Conservation (phyloP, 148 eudicot genomes). For the Chenopodium suecicum region DNA sequence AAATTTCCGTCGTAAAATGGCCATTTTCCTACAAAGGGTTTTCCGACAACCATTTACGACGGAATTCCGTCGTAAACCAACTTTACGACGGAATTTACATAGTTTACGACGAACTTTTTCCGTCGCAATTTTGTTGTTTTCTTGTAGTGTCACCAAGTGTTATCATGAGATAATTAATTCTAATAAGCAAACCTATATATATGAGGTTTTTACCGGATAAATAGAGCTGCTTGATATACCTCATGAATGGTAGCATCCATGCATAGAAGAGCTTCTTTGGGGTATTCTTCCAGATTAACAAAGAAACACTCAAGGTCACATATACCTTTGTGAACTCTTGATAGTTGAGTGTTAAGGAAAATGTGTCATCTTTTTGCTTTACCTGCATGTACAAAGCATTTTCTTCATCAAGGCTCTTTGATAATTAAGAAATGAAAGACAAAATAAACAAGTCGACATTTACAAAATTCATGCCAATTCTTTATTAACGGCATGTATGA, state of each 20-base stretch:
- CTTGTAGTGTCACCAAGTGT: too few species aligned
- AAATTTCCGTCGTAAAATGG: too few species aligned
- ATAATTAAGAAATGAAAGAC: neutral
- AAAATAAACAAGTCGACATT: neutral
- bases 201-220: too few species aligned
- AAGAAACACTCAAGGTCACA: constrained; percentile 53
- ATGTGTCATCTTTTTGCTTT: constrained; percentile 56
- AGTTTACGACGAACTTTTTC: too few species aligned
- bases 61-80: too few species aligned
- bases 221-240: constrained; percentile 36
- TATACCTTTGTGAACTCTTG: constrained; percentile 59
- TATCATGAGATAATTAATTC: too few species aligned
- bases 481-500: constrained; percentile 53
- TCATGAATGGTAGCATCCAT: constrained; percentile 90
- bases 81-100: too few species aligned
- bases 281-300: constrained; percentile 51
- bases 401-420: neutral
- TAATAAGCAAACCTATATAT: too few species aligned
- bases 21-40: too few species aligned
- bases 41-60: too few species aligned
- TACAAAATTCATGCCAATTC: neutral
- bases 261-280: constrained; percentile 87
- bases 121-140: too few species aligned
- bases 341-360: constrained; percentile 57
- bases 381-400: constrained; percentile 43